Evolutionary conservation across 139 green algal genomes (phyloP).

Genomic region (Chlamydomonas sp.): DNA sequence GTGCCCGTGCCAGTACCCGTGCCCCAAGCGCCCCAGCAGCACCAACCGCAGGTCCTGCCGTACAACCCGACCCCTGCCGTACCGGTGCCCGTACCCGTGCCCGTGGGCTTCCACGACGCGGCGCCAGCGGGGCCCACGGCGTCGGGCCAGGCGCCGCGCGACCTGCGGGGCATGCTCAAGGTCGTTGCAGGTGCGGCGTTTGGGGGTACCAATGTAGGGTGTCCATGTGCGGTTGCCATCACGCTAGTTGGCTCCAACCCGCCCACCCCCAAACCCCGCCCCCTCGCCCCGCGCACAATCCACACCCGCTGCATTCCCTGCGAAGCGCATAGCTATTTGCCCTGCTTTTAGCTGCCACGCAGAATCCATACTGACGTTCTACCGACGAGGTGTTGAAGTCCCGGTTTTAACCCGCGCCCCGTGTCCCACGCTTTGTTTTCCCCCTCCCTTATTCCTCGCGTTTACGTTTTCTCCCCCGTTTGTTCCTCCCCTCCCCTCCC

Average conservation of each 20-base stretch:
- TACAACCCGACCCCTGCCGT: neutral
- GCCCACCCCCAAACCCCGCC: too few species aligned
- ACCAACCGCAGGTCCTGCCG: neutral
- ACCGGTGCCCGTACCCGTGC: too few species aligned
- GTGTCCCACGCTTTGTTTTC: too few species aligned
- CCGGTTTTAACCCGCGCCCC: too few species aligned
- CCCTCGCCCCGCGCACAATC: too few species aligned
- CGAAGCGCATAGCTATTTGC: too few species aligned
- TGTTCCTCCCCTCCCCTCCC: neutral
- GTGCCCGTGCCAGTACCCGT: neutral
- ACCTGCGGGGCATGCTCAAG: constrained; percentile 2
- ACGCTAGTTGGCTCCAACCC: too few species aligned
- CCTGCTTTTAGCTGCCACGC: too few species aligned
- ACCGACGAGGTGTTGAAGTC: too few species aligned
- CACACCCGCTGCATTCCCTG: too few species aligned
- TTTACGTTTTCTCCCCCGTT: neutral
- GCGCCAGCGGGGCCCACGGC: neutral
- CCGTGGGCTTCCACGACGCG: neutral
- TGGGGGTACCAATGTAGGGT: neutral
- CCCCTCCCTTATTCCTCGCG: neutral
- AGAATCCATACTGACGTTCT: too few species aligned
- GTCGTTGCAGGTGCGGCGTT: neutral
- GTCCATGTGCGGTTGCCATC: too few species aligned
- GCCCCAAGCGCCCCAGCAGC: neutral
- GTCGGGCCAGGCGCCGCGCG: neutral